Conservation (phyloP, 306 rosid species). For the Lathyrus tuberosus region DNA sequence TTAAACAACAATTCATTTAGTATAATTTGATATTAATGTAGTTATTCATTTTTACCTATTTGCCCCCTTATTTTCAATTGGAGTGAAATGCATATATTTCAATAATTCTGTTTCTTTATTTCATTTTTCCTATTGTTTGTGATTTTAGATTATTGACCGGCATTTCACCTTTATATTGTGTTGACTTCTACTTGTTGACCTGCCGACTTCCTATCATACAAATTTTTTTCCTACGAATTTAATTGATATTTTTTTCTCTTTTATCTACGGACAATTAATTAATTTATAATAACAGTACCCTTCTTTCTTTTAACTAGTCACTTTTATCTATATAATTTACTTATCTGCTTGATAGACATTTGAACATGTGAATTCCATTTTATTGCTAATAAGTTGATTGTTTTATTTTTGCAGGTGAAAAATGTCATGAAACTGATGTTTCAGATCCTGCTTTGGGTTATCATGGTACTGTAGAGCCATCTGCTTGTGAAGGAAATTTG, state of each 20-base stretch:
- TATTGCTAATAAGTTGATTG: constrained; percentile 23
- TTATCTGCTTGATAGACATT: constrained; percentile 27
- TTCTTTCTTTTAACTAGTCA: constrained; percentile 4
- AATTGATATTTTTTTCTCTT: not conserved
- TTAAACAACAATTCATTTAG: constrained; percentile 24
- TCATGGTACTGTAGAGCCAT: constrained; percentile 45
- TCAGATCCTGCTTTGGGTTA: constrained; percentile 38
- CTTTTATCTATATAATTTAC: not conserved
- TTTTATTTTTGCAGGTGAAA: constrained; percentile 51
- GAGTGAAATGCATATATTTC: constrained; percentile 8
- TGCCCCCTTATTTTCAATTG: not conserved
- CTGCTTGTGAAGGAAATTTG: constrained; percentile 40
- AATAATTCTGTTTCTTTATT: constrained; percentile 10
- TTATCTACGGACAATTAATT: not conserved
- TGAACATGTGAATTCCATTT: constrained; percentile 18
- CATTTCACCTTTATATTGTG: not conserved
- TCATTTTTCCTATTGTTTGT: constrained; percentile 20
- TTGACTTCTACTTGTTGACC: constrained; percentile 20
- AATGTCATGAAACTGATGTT: constrained; percentile 41
- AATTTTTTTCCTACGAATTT: not conserved
- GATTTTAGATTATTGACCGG: constrained; percentile 21
- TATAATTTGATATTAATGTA: constrained; percentile 21
- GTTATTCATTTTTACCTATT: not conserved
- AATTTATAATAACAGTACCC: not conserved
- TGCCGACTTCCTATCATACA: not conserved